A percentile compares a stretch with the other conserved stretches of the same genome.
These are phyloP conservation scores for Brachypodium distachyon DNA, from an alignment of 202 grass and related monocot species.

Conservation along the genomic window DNA sequence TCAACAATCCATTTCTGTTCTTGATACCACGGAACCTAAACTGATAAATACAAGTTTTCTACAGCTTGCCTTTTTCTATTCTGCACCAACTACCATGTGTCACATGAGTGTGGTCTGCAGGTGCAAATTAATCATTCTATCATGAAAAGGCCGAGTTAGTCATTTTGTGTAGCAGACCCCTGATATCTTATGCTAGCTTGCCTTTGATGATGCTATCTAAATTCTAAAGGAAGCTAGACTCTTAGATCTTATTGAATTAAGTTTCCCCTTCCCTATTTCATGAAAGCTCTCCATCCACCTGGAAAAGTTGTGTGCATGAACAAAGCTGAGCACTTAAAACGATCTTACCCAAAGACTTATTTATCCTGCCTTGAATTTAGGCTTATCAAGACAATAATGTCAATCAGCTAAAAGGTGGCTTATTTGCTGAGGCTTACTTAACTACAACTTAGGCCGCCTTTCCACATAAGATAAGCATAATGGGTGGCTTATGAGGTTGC, in stretches of 20 bases:
- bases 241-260: background rate
- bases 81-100: background rate
- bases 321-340: constrained; percentile 10
- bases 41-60: background rate
- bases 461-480: background rate
- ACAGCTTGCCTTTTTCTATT: background rate
- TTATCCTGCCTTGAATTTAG: background rate
- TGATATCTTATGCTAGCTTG: constrained; percentile 11
- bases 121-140: background rate
- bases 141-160: constrained; percentile 3
- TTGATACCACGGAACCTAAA: background rate
- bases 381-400: background rate
- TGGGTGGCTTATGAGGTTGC: background rate
- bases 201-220: constrained; percentile 7
- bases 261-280: background rate
- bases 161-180: background rate
- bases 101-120: background rate
- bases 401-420: background rate
- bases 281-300: background rate
- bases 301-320: background rate
- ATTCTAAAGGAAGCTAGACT: background rate
- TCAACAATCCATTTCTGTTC: background rate
- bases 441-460: background rate
- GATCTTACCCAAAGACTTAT: background rate
- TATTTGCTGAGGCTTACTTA: background rate